These are phyloP conservation scores for Angophora floribunda DNA, from an alignment of 345 rosid genomes.

Conservation along the genomic window DNA sequence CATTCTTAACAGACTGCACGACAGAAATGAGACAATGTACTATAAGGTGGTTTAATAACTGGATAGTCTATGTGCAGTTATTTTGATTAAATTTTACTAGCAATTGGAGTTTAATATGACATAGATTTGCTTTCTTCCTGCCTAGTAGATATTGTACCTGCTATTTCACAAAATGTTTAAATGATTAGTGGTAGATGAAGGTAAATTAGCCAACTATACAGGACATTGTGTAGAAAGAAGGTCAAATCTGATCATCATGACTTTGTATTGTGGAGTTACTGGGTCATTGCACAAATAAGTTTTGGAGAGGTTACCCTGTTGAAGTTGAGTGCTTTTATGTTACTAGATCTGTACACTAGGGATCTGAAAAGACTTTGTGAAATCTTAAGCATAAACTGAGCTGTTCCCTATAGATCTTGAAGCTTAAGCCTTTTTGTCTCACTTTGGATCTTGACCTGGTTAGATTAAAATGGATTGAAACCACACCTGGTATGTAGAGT, in stretches of 20 bases:
- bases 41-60: constrained; percentile 36
- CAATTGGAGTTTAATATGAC: neutral
- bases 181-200: neutral
- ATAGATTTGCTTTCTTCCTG: neutral
- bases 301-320: neutral
- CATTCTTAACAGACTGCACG: constrained; percentile 89
- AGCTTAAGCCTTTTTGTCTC: neutral
- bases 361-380: neutral
- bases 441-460: neutral
- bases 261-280: neutral
- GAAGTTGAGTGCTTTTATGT: neutral
- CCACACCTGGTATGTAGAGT: neutral
- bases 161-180: neutral
- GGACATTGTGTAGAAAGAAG: neutral
- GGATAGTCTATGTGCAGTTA: neutral
- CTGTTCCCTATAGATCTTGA: neutral
- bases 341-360: neutral
- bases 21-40: constrained; percentile 96
- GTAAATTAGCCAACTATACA: neutral
- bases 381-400: neutral
- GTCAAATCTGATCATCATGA: neutral
- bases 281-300: neutral
- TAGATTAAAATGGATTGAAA: neutral
- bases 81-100: neutral
- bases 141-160: neutral